Evolutionary conservation across 371 early-diverging fungal species (phyloP).

Genomic region (Mucor irregularis): DNA sequence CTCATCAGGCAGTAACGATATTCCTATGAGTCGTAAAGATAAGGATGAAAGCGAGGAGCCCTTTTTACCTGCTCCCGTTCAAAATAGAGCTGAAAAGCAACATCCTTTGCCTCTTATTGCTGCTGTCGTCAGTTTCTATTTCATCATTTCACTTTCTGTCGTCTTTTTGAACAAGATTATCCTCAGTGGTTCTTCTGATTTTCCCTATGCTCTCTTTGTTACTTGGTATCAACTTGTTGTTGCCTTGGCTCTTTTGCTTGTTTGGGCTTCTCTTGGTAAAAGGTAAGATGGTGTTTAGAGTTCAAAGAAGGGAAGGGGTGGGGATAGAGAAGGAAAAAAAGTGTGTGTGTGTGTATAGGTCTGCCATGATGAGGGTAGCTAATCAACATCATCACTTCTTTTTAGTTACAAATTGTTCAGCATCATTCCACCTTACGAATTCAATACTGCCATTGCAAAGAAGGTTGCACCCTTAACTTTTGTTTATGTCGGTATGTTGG

Average conservation of each 20-base stretch:
- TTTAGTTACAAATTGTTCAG: constrained; percentile 55
- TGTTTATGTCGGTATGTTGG: constrained; percentile 74
- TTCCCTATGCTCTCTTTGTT: constrained; percentile 70
- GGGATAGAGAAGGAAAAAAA: background rate
- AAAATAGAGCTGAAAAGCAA: constrained; percentile 38
- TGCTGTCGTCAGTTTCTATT: constrained; percentile 67
- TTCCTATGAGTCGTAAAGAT: constrained; percentile 42
- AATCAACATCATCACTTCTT: background rate
- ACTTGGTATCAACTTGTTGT: constrained; percentile 73
- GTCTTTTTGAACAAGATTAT: constrained; percentile 79
- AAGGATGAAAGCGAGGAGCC: constrained; percentile 48
- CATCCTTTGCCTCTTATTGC: constrained; percentile 56
- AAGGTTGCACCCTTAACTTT: constrained; percentile 66
- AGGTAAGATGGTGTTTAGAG: constrained; percentile 52
- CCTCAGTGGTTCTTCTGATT: constrained; percentile 60
- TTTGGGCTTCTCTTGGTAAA: constrained; percentile 64
- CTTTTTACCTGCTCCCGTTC: constrained; percentile 59
- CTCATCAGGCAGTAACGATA: constrained; percentile 26
- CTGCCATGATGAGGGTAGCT: background rate
- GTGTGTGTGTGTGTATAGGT: background rate
- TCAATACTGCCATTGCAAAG: constrained; percentile 54
- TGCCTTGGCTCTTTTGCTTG: constrained; percentile 58
- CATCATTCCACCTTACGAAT: constrained; percentile 73
- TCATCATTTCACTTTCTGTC: constrained; percentile 70
- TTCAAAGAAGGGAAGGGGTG: background rate